Percentiles rank a stretch among this genome's conserved stretches.
Evolutionary conservation across 805 yeast species (phyloP).

Genomic region (Saccharomycopsis oosterbeekiorum): DNA sequence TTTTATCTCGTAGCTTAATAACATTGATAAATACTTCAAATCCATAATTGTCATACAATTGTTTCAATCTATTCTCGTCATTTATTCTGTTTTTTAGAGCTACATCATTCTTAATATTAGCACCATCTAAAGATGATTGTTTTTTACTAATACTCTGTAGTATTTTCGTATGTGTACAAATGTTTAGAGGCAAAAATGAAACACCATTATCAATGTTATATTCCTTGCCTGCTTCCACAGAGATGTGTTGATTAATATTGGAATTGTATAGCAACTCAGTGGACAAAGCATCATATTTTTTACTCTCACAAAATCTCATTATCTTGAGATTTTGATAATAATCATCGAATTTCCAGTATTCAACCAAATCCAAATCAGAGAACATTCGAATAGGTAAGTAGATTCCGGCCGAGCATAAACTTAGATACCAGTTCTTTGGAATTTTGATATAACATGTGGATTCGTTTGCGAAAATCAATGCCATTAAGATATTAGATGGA

Average conservation of each 20-base stretch:
- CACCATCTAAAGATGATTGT: not conserved
- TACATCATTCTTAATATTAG: too few relatives aligned
- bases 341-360: not conserved
- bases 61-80: not conserved
- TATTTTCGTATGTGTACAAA: not conserved
- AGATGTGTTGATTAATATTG: not conserved
- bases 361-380: not conserved
- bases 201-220: not conserved
- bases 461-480: not conserved
- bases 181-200: not conserved
- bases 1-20: not conserved
- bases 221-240: not conserved
- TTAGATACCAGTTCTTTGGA: not conserved
- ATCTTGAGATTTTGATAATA: not conserved
- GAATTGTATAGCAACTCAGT: not conserved
- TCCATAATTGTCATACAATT: not conserved
- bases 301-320: not conserved
- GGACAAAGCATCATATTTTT: not conserved
- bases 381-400: not conserved
- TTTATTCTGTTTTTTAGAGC: not conserved
- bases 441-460: not conserved
- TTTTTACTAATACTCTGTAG: not conserved
- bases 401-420: not conserved
- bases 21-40: not conserved
- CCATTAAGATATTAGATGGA: not conserved